These are phyloP conservation scores for Ogataea populi-albae DNA, from an alignment of 805 yeast species.

Conservation along the genomic window DNA sequence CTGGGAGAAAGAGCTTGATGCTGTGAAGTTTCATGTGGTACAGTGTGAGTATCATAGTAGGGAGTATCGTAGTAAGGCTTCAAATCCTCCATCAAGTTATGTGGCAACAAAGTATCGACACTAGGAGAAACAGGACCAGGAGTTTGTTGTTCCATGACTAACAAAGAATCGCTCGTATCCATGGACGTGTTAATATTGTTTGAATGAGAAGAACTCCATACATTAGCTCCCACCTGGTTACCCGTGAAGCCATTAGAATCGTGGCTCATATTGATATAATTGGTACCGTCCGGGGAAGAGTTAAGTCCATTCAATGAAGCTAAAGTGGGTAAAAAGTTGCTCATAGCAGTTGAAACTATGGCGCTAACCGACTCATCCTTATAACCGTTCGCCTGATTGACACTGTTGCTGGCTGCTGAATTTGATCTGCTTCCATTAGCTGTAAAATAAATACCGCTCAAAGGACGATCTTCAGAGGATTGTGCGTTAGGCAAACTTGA, in stretches of 20 bases:
- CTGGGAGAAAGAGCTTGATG: conserved; percentile 13
- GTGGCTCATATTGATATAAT: too few species aligned
- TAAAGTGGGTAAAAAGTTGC: conserved; percentile 17
- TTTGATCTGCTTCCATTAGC: conserved; percentile 4
- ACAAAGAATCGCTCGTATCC: conserved; percentile 1
- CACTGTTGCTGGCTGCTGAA: conserved; percentile 12
- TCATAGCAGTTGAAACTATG: conserved; percentile 23
- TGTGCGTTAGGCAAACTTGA: conserved; percentile 15
- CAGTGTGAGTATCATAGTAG: conserved; percentile 4
- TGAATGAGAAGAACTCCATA: conserved; percentile 18
- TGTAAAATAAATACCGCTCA: not conserved
- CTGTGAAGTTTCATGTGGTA: not conserved
- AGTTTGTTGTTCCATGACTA: not conserved
- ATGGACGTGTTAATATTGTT: conserved; percentile 6
- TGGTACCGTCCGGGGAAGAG: conserved; percentile 17
- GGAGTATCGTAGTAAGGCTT: conserved; percentile 13
- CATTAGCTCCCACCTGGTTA: conserved; percentile 11
- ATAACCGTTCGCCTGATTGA: conserved; percentile 9
- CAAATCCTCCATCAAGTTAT: conserved; percentile 28
- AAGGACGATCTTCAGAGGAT: conserved; percentile 24
- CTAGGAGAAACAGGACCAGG: conserved; percentile 13
- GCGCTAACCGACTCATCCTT: conserved; percentile 19
- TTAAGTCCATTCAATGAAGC: conserved; percentile 10
- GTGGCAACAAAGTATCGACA: conserved; percentile 30
- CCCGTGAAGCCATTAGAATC: conserved; percentile 10